Base-by-base conservation (phyloP, 805 yeast genomes). In the Candida ortonii region DNA sequence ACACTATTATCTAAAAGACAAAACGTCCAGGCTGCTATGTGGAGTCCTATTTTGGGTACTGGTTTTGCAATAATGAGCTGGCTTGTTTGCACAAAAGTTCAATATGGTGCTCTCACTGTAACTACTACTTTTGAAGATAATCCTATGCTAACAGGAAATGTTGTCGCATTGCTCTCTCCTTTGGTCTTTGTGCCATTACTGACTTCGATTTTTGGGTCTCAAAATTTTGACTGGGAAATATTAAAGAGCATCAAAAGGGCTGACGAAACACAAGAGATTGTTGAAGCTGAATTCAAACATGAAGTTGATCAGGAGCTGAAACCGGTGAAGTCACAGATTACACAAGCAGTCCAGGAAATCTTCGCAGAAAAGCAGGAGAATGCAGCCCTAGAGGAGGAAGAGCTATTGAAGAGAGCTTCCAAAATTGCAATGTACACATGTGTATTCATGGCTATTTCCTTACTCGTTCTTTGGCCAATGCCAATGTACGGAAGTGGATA, bases 121-220 rank as follows among this genome's bases (percentile, higher is more conserved):
- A 56, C 63, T 59, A 37, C 41, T 33, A 77, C 94, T n/a, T 93
- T 90, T 46, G 74, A 71, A 44, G 95, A 89, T 58, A 73, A 84
- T 54, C 83, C 96, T 25, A 89, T 89, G 96, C 69, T 87, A 43
- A 79, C 81, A 3, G 96, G 96, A 41, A 88, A 88, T 59, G 78
- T 86, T 29, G 88, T 86, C 33, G 90, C 96, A 0, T 63, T 88
- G 41, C 65, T 78, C 34, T 73, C 89, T 2, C 95, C 96, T 7
- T 52, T 74, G 12, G 59, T 87, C 12, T 69, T 79, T 36, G 65
- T 79, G 30, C 88, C 94, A 17, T 52, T 80, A 7, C 64, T 87
- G 35, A 82, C 93, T 0, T 65, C 69, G 23, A 63, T 61, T 3
- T 80, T 80, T 58, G 78, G 78, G 36, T 78, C 82, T 4, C 89